phyloP scores from a whole-genome alignment of 225 moss, liverwort and hornwort species.

The Anthoceros angustus region DNA sequence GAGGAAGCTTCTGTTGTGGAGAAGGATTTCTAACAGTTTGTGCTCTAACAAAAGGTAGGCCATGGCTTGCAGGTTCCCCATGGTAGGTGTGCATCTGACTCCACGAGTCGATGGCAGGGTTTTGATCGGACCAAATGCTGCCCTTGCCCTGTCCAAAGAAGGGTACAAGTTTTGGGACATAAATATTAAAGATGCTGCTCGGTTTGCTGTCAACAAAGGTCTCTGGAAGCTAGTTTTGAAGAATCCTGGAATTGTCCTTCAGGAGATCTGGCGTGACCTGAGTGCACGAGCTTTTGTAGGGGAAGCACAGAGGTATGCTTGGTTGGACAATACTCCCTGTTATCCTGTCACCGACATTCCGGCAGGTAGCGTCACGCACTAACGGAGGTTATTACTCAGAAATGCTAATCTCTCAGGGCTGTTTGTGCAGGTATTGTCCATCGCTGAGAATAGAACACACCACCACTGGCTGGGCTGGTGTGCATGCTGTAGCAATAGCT shows the following conservation, averaged over 20 bases:
- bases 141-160: slow-evolving; percentile 59
- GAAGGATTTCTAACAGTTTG: neutral
- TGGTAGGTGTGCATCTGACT: slow-evolving; percentile 79
- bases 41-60: neutral
- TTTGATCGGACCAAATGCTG: slow-evolving; percentile 63
- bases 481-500: slow-evolving; percentile 61
- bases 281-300: slow-evolving; percentile 54
- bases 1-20: too few species aligned
- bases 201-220: slow-evolving; percentile 44
- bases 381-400: too few species aligned
- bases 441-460: slow-evolving; percentile 47
- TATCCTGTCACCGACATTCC: neutral
- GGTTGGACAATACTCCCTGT: neutral
- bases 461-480: slow-evolving; percentile 57
- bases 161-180: slow-evolving; percentile 63
- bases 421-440: slow-evolving; percentile 44
- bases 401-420: neutral
- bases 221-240: slow-evolving; percentile 69
- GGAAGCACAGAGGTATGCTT: slow-evolving; percentile 40
- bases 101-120: slow-evolving; percentile 74
- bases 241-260: slow-evolving; percentile 58
- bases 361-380: neutral
- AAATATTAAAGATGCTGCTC: slow-evolving; percentile 35
- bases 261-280: slow-evolving; percentile 71
- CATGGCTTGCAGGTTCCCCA: slow-evolving; percentile 41